These are phyloP conservation scores for Quaeritorhiza haematococci DNA, from an alignment of 371 early-diverging fungal genomes.

Conservation along the genomic window DNA sequence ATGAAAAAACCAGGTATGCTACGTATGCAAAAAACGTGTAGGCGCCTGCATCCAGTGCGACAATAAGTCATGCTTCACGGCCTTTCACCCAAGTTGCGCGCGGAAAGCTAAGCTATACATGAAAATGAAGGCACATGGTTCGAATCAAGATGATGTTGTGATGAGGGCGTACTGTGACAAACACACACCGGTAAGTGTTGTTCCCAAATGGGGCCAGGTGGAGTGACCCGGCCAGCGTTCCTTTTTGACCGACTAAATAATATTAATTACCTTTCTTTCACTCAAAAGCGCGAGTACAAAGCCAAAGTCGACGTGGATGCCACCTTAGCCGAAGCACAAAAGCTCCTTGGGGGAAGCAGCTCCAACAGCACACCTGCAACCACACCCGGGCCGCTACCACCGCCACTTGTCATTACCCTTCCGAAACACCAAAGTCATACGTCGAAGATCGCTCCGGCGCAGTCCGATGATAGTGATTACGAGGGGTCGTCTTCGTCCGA, in stretches of 20 bases:
- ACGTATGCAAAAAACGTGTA: constrained; percentile 71
- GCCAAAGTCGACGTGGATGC: no score
- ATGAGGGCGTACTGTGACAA: constrained; percentile 71
- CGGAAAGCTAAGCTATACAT: constrained; percentile 80
- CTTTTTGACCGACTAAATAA: background rate
- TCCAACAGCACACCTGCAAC: no score
- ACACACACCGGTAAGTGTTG: constrained; percentile 68
- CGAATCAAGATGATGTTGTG: constrained; percentile 32
- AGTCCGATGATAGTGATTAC: no score
- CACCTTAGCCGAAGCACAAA: no score
- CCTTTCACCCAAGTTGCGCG: constrained; percentile 95
- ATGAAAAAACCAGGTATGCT: constrained; percentile 54
- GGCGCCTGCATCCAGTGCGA: constrained; percentile 97
- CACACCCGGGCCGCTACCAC: no score
- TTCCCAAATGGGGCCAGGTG: background rate
- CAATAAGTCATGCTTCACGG: constrained; percentile 77
- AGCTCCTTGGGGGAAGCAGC: no score
- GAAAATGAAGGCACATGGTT: constrained; percentile 62
- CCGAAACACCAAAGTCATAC: no score
- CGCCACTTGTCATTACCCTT: no score
- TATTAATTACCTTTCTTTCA: no score
- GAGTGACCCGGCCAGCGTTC: background rate
- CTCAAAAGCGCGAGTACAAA: no score
- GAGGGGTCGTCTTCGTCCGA: no score
- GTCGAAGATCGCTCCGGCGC: no score